A percentile compares a stretch with the other conserved stretches of the same genome.
phyloP scores from a whole-genome alignment of 441 rosid species.

The Erodium moschatum region DNA sequence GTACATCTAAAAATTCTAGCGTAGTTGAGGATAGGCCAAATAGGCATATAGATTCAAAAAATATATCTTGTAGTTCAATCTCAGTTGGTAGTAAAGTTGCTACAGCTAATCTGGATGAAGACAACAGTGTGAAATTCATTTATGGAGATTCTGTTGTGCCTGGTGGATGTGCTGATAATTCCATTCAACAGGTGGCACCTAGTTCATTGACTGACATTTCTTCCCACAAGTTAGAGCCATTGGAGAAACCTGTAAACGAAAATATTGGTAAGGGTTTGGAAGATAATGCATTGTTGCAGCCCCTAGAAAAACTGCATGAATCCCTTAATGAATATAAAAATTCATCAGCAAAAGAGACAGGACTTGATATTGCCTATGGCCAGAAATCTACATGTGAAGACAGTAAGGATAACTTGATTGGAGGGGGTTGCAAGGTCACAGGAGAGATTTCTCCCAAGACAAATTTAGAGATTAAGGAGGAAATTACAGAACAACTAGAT shows the following conservation, averaged over 20 bases:
- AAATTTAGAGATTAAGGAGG: conserved; percentile 31
- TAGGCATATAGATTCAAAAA: conserved; percentile 35
- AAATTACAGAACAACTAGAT: conserved; percentile 25
- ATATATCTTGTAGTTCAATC: conserved; percentile 35
- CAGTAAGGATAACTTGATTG: conserved; percentile 7
- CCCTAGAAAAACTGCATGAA: conserved; percentile 3
- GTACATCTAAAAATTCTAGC: conserved; percentile 30
- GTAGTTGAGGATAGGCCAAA: conserved; percentile 24
- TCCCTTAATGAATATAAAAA: conserved; percentile 1
- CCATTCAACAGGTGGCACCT: conserved; percentile 8
- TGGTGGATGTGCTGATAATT: conserved; percentile 1
- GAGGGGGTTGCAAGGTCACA: conserved; percentile 25
- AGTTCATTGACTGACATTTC: conserved; percentile 9
- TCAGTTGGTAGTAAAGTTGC: conserved; percentile 31
- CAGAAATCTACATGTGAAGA: conserved; percentile 4
- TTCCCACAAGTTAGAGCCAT: conserved; percentile 28
- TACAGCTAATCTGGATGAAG: conserved; percentile 5
- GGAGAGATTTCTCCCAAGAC: conserved; percentile 25
- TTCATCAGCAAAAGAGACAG: neutral
- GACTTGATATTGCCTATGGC: neutral
- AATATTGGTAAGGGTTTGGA: conserved; percentile 25
- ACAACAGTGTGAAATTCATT: neutral
- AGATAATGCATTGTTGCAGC: conserved; percentile 18
- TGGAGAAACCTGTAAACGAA: conserved; percentile 26
- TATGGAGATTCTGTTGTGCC: neutral